Evolutionary conservation across 1,284 basidiomycete species (phyloP).

Genomic region (Pascua sp.): DNA sequence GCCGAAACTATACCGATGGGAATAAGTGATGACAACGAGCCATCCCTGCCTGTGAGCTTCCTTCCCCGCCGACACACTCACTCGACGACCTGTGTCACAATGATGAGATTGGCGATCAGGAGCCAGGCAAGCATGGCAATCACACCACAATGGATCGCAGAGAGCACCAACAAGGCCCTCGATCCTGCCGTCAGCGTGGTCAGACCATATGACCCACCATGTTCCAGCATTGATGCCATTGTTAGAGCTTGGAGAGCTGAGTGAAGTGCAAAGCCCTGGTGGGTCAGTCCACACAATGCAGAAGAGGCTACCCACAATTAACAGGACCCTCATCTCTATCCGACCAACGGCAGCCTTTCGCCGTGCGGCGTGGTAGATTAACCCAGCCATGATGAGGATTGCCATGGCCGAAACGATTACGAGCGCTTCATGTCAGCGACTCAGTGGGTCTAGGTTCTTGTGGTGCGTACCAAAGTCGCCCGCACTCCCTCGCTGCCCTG

Average conservation of each 20-base stretch:
- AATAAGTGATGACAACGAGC: slow-evolving; percentile 55
- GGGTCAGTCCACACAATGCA: background rate
- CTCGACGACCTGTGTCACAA: slow-evolving; percentile 68
- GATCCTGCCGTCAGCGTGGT: slow-evolving; percentile 51
- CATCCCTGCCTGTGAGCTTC: slow-evolving; percentile 54
- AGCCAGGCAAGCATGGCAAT: slow-evolving; percentile 72
- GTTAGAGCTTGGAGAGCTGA: slow-evolving; percentile 73
- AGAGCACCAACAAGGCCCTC: slow-evolving; percentile 63
- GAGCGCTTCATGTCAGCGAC: slow-evolving; percentile 23
- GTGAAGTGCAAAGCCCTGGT: slow-evolving; percentile 63
- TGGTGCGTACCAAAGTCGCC: slow-evolving; percentile 42
- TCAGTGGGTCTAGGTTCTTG: background rate
- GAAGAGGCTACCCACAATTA: slow-evolving; percentile 25
- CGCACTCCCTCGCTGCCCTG: slow-evolving; percentile 31
- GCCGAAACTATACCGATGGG: slow-evolving; percentile 58
- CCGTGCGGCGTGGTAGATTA: slow-evolving; percentile 24
- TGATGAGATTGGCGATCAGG: slow-evolving; percentile 69
- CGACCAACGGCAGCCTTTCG: slow-evolving; percentile 44
- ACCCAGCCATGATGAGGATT: slow-evolving; percentile 23
- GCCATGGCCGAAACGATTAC: slow-evolving; percentile 39
- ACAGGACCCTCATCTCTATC: slow-evolving; percentile 35
- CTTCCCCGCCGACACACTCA: slow-evolving; percentile 16
- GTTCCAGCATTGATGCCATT: slow-evolving; percentile 68
- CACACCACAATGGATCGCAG: slow-evolving; percentile 65
- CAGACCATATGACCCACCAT: slow-evolving; percentile 43